These are phyloP conservation scores for Pseudogymnoascus sp. DNA, from an alignment of 2,329 filamentous ascomycete genomes.

Conservation along the genomic window DNA sequence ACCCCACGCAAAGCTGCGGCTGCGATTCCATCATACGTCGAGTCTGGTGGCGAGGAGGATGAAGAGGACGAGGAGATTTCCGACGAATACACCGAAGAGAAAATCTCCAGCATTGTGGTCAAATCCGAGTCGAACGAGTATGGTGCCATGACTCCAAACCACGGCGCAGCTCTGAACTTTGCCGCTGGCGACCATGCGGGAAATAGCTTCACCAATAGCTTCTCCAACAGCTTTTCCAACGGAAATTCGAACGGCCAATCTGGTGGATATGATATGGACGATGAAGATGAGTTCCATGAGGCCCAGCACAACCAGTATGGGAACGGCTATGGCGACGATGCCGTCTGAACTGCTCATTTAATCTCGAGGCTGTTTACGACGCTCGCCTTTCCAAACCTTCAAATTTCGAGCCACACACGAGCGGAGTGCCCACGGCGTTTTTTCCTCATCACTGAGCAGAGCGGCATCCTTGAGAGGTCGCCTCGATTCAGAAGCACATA, in stretches of 20 bases:
- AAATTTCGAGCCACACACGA: no score
- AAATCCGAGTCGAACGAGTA: background rate
- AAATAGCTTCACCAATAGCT: background rate
- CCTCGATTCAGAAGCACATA: background rate
- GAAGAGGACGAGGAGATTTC: constrained; percentile 9
- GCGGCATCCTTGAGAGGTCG: background rate
- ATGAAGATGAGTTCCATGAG: background rate
- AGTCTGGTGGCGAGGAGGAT: constrained; percentile 8
- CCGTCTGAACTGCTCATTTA: background rate
- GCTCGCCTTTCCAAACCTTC: background rate
- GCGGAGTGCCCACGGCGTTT: background rate
- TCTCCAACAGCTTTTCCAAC: background rate
- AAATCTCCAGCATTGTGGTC: background rate
- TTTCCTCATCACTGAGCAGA: background rate
- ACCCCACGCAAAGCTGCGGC: background rate
- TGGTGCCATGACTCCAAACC: background rate
- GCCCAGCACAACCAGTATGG: background rate
- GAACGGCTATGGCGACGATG: background rate
- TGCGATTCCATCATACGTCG: constrained; percentile 8
- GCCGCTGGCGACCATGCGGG: background rate
- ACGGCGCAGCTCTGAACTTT: background rate
- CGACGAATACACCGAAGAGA: background rate
- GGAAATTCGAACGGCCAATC: background rate
- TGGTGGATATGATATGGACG: background rate
- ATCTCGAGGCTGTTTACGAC: background rate